Evolutionary conservation across 164 flowering plant species (phyloP).

Genomic region (Pachysandra terminalis): DNA sequence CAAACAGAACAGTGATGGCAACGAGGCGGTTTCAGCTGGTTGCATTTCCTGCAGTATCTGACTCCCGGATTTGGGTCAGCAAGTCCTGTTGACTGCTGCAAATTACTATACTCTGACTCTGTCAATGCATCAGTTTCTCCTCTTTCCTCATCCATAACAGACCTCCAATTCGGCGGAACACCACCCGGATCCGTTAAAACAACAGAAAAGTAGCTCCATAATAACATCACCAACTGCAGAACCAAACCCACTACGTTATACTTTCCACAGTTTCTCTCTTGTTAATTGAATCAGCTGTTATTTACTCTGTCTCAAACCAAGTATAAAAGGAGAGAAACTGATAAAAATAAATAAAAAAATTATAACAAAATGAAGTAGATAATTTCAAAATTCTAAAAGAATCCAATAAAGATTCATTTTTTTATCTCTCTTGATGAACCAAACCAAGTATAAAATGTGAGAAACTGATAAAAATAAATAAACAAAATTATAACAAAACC

Average conservation of each 20-base stretch:
- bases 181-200: constrained; percentile 93
- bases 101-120: constrained; percentile 39
- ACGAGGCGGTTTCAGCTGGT: constrained; percentile 93
- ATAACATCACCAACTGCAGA: constrained; percentile 84
- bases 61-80: constrained; percentile 44
- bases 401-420: no score
- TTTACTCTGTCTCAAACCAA: no score
- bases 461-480: no score
- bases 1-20: constrained; percentile 99
- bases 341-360: no score
- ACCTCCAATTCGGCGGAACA: constrained; percentile 94
- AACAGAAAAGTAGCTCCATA: constrained; percentile 96
- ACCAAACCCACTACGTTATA: not conserved
- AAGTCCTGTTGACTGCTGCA: constrained; percentile 14
- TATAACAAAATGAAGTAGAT: no score
- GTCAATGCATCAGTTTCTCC: constrained; percentile 76
- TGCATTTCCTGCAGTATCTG: constrained; percentile 87
- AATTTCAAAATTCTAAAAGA: no score
- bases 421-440: no score
- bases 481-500: no score
- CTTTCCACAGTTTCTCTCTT: not conserved
- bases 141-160: constrained; percentile 76
- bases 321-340: not conserved
- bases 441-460: no score
- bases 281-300: not conserved